phyloP scores from a whole-genome alignment of 2,329 filamentous ascomycete species.

The Paecilomyces variotii region DNA sequence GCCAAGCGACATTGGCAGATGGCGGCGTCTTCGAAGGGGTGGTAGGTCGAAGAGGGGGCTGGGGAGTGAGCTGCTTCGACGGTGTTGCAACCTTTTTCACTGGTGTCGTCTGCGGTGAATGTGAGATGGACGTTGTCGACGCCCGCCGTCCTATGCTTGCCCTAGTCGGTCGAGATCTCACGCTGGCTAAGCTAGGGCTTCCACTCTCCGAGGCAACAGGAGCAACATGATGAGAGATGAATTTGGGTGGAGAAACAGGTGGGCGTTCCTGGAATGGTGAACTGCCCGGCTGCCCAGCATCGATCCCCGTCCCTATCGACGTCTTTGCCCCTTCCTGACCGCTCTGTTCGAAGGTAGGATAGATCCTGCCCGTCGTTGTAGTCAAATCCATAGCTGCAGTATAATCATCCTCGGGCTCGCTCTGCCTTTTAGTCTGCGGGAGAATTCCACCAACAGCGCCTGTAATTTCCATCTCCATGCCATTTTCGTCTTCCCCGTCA shows the following conservation, averaged over 20 bases:
- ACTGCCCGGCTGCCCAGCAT: constrained; percentile 39
- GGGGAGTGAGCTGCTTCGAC: constrained; percentile 38
- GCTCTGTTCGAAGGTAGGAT: constrained; percentile 35
- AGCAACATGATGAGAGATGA: constrained; percentile 26
- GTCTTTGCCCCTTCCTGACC: constrained; percentile 45
- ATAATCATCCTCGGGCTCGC: constrained; percentile 30
- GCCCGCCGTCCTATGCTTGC: constrained; percentile 39
- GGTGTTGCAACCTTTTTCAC: constrained; percentile 30
- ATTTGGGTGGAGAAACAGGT: constrained; percentile 23
- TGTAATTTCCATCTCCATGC: constrained; percentile 55
- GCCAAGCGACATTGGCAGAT: constrained; percentile 38
- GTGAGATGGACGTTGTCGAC: constrained; percentile 37
- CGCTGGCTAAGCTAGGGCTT: constrained; percentile 49
- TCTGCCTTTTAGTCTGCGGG: constrained; percentile 30
- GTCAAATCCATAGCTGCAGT: constrained; percentile 64
- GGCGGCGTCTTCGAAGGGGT: constrained; percentile 46
- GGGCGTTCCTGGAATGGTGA: constrained; percentile 39
- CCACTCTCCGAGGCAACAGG: constrained; percentile 41
- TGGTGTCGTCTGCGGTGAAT: constrained; percentile 30
- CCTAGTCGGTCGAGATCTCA: constrained; percentile 39
- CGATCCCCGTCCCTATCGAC: constrained; percentile 52
- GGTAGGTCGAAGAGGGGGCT: constrained; percentile 31
- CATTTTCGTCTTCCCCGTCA: constrained; percentile 22
- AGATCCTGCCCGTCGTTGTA: constrained; percentile 54
- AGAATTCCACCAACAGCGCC: constrained; percentile 39